Evolutionary conservation across 164 flowering plant species (phyloP), one percentile per base, ranked within the genome.

Genomic region (Pachysandra terminalis): DNA sequence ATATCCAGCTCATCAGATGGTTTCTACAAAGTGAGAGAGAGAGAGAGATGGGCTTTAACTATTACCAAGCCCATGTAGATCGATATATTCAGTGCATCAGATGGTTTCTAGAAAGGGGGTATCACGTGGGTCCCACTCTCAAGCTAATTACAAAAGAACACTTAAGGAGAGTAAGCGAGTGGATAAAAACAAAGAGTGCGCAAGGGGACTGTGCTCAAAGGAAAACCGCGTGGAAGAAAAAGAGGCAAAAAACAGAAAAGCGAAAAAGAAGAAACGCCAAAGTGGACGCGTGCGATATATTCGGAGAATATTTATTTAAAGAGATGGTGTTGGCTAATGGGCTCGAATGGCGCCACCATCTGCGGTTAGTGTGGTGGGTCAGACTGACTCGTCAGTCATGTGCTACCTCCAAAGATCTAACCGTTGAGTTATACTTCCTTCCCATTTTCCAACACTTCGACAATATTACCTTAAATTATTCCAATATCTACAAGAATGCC

Each of bases 341-440:
- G 15, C 13, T 32, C 23, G 49, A 61, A 68, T 61, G 28, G 32
- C 65, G 71, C 71, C 71, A 68, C 65, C n/a, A 52, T 61, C 71
- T 68, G 48, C 66, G 71, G 71, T 53, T 45, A 5, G 16, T 45
- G 51, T 45, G 51, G 51, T 45, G 51, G 51, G 51, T 45, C 51
- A n/a, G n/a, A 45, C 27, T 35, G 40, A 21, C 8, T 19, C 48
- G 51, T n/a, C 63, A 27, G 55, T 58, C 59, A 67, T 23, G 63
- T 35, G 45, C 61, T 1, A 4, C 25, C 58, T 15, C 8, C 27
- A n/a, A 66, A 28, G 0, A 57, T 27, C 26, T 59, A 45, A 45
- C 51, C 51, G 51, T 45, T 45, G 51, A 5, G 51, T 45, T n/a
- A 13, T n/a, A 13, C 1, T 2, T 12, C 51, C 17, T 13, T 13